A percentile compares a stretch with the other conserved stretches of the same genome.
phyloP scores from a whole-genome alignment of 2,329 filamentous ascomycete genomes.

The Emmonsia crescens region DNA sequence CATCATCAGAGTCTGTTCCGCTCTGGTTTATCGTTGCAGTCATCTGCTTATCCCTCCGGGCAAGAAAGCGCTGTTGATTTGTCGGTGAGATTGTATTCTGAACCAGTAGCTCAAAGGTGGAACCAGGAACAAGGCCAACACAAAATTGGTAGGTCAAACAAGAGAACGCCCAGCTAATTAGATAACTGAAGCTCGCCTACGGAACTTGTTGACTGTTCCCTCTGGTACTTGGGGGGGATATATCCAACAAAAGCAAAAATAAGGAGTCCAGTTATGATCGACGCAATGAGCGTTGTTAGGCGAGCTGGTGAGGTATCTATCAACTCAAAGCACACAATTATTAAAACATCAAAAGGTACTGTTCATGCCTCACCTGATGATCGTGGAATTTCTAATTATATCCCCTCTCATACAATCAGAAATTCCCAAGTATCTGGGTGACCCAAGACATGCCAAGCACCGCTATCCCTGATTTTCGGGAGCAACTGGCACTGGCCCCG shows the following conservation, averaged over 20 bases:
- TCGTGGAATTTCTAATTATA: background rate
- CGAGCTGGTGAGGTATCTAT: background rate
- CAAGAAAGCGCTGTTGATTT: background rate
- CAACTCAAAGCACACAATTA: background rate
- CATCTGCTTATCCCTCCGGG: too few species aligned
- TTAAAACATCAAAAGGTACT: background rate
- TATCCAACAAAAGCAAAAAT: background rate
- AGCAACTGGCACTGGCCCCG: background rate
- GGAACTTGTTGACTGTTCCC: background rate
- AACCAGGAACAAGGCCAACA: background rate
- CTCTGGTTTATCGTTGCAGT: background rate
- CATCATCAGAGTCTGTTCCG: background rate
- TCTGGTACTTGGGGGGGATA: background rate
- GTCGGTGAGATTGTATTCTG: background rate
- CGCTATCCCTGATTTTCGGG: background rate
- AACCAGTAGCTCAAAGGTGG: background rate
- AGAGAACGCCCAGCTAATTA: background rate
- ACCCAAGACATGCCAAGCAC: conserved; percentile 1
- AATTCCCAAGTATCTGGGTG: background rate
- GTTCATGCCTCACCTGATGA: background rate
- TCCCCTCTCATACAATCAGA: background rate
- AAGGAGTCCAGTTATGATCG: background rate
- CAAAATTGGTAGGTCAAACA: background rate
- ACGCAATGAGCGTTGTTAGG: background rate
- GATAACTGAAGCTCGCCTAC: background rate